Conservation (phyloP, 805 yeast species). For the Candida quercuum region DNA sequence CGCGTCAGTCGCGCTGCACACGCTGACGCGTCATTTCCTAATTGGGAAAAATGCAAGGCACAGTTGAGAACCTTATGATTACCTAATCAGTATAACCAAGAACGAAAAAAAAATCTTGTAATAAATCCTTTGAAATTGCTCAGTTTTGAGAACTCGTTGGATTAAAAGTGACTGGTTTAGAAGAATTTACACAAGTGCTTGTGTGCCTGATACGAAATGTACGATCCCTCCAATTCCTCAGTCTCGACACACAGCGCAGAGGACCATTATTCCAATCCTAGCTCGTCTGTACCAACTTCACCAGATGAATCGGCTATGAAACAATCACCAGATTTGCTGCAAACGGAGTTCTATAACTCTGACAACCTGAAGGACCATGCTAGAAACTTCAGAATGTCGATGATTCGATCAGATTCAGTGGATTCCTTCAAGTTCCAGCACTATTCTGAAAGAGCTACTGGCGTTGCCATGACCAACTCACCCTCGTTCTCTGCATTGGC, state of each 20-base stretch:
- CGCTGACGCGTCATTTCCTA: too few relatives aligned
- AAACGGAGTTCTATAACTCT: neutral
- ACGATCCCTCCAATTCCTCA: neutral
- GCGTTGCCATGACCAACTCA: conserved; percentile 30
- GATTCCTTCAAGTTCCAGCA: conserved; percentile 1
- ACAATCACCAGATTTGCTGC: neutral
- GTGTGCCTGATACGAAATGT: too few relatives aligned
- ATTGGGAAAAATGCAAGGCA: too few relatives aligned
- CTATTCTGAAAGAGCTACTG: neutral
- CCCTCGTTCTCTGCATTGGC: conserved; percentile 41
- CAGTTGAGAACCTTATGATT: too few relatives aligned
- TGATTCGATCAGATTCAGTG: neutral
- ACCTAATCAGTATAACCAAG: too few relatives aligned
- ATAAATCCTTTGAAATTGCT: too few relatives aligned
- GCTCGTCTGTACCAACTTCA: neutral
- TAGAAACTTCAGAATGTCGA: conserved; percentile 1
- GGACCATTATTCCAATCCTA: neutral
- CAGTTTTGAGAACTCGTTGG: too few relatives aligned
- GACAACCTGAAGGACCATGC: conserved; percentile 1
- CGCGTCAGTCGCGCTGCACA: too few relatives aligned
- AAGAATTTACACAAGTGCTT: too few relatives aligned
- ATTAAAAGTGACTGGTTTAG: too few relatives aligned
- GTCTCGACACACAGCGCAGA: neutral
- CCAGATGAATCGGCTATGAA: neutral
- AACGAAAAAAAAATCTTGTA: too few relatives aligned